Base-by-base conservation (phyloP, 805 yeast genomes). In the Wickerhamiella shivajii region DNA sequence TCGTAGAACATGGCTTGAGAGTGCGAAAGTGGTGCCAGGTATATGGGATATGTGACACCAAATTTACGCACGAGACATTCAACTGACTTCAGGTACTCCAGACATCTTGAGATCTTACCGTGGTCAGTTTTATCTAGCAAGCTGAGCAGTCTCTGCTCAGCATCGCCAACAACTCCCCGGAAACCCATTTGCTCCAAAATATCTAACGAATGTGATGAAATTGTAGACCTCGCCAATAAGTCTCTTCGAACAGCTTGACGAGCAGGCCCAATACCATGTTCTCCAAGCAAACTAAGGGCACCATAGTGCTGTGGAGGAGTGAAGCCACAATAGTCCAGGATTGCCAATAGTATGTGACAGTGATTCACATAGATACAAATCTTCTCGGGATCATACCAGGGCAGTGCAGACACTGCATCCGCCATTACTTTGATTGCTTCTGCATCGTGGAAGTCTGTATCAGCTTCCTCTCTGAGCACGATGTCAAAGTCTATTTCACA, bases 401-500 rank as follows among this genome's bases (percentile, higher is more conserved):
- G 92, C 42, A 80, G 71, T 2, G 65, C 52, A 0, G 62, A 51
- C 2, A 80, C 52, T 4, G 84, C 63, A 44, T 85, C 94, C 47
- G 77, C 85, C 22, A 81, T 64, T 1, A 83, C 79, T 43, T 78
- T 78, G 29, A 90, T 60, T 38, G 87, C 71, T 49, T 90, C 99
- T 0, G 96, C 95, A 51, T 90, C 97, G 43, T 77, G 67, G 28
- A 68, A 66, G 2, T 71, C 59, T 7, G 67, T 51, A 11, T 38
- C 31, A 8, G 18, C 17, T 1, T 56, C 43, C 1, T 64, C 45
- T 2, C 45, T 36, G 0, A 77, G 62, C 2, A 78, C 61, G 16
- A 84, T 75, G 54, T 90, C 97, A 55, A 87, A 85, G 46, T 77
- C 92, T 24, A 83, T 71, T 39, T 92, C 93, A 19, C 77, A 71